A percentile compares a stretch with the other conserved stretches of the same genome.
These are phyloP conservation scores for Alternaria arbusti DNA, from an alignment of 2,329 filamentous ascomycete species.

Conservation along the genomic window DNA sequence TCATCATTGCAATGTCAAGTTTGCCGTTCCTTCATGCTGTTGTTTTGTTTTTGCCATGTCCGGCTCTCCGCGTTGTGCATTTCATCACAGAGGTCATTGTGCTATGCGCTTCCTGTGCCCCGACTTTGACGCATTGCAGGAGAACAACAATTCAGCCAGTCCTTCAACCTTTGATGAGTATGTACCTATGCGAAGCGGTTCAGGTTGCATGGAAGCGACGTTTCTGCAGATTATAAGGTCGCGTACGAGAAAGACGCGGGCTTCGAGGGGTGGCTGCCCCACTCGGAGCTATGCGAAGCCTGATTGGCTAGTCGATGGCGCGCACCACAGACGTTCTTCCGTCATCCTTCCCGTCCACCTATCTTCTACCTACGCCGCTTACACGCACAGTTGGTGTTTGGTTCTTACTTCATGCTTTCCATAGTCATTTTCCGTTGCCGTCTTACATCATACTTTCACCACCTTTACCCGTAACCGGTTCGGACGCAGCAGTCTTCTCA, in stretches of 20 bases:
- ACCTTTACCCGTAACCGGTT: background rate
- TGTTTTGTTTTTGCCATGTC: background rate
- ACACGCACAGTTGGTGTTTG: too few species aligned
- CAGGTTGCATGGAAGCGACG: background rate
- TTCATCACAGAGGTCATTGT: background rate
- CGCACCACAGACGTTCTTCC: background rate
- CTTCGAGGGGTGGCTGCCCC: background rate
- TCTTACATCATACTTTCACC: accelerated
- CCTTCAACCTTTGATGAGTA: background rate
- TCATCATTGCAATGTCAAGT: background rate
- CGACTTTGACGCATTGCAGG: background rate
- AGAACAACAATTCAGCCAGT: background rate
- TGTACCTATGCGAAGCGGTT: background rate
- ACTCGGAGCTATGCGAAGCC: background rate
- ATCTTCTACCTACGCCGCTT: too few species aligned
- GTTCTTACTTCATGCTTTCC: too few species aligned
- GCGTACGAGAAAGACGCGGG: background rate
- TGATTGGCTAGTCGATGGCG: background rate
- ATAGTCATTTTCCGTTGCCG: too few species aligned
- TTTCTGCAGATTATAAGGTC: background rate
- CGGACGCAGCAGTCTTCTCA: background rate
- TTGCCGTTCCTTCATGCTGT: background rate
- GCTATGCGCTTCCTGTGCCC: background rate
- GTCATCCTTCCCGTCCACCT: too few species aligned
- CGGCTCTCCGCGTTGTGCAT: background rate